phyloP scores from a whole-genome alignment of 768 basidiomycete genomes.

The Lactarius akahatsu region DNA sequence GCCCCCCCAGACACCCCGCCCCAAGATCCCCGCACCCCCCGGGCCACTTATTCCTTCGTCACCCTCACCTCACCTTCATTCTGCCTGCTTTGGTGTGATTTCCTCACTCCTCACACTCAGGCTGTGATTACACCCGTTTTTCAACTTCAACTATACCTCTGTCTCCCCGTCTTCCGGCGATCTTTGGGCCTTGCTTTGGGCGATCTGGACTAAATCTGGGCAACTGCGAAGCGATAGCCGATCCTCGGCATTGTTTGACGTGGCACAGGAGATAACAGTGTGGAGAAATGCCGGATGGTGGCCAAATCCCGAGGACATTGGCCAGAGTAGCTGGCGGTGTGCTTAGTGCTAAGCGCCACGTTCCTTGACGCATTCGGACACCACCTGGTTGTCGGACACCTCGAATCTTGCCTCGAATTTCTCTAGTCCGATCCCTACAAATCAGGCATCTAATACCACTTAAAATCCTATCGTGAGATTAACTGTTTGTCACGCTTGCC shows the following conservation, averaged over 20 bases:
- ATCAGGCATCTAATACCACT: too few species aligned
- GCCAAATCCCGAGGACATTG: background rate
- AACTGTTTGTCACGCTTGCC: too few species aligned
- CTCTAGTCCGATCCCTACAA: too few species aligned
- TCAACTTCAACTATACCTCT: background rate
- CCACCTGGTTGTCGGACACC: too few species aligned
- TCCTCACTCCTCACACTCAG: background rate
- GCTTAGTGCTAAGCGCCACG: background rate
- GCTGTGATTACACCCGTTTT: background rate
- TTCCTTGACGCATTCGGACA: too few species aligned
- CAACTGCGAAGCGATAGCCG: background rate
- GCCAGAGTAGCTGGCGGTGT: background rate
- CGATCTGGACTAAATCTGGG: too few species aligned
- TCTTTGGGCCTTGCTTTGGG: background rate
- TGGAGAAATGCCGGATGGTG: background rate
- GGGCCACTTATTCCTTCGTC: background rate
- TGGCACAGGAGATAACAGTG: background rate
- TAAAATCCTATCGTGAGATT: too few species aligned
- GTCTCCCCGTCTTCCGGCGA: background rate
- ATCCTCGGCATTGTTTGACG: background rate
- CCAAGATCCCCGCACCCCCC: too few species aligned
- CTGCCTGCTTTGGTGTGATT: background rate
- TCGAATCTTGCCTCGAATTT: too few species aligned
- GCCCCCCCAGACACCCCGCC: conserved; percentile 15
- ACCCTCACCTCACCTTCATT: too few species aligned